Evolutionary conservation across 371 early-diverging fungal genomes (phyloP), one percentile per base, ranked within the genome.

Genomic region (Mortierella sp.): DNA sequence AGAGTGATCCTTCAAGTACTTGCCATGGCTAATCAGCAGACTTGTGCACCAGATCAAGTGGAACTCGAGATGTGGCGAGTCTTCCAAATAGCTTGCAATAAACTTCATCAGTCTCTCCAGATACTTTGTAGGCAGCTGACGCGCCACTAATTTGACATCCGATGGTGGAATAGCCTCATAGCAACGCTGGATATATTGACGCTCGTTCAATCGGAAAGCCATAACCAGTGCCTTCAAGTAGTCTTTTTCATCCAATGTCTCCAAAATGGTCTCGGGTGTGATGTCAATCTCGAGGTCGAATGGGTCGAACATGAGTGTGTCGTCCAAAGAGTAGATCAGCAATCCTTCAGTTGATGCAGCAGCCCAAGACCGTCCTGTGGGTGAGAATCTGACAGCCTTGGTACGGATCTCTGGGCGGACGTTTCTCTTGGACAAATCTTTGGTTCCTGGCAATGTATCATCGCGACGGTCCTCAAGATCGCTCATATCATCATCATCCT

Each of bases 341-440:
- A 99, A 84, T 5, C 99, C 99, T 70, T 98, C 96, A 5, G 98
- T 97, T n/a, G 98, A 92, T 1, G 97, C 97, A 0, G 97, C 97
- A 2, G 97, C 96, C 96, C 96, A 99, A 13, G 96, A 89, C 22
- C 96, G 89, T 12, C 96, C 97, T 0, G 96, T 96, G 15, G 98
- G 98, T 2, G 97, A 91, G 84, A 99, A 98, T 29, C 91, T 87
- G 7, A 98, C 95, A 32, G 90, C 89, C 64, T 89, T 93, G 5
- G 96, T 93, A 35, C 95, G 91, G 37, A 92, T 91, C 75, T 94
- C 95, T 2, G 95, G 96, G 37, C 90, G 85, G 31, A 90, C 90
- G 43, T 86, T 81, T 53, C 99, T 89, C 47, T 89, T 86, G 22
- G 95, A 93, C 42, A 94, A 78, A 85, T 99, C 98, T 61, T 89